Percentiles rank a stretch among this genome's conserved stretches.
Evolutionary conservation across 805 yeast species (phyloP).

Genomic region (Pichia kluyveri): DNA sequence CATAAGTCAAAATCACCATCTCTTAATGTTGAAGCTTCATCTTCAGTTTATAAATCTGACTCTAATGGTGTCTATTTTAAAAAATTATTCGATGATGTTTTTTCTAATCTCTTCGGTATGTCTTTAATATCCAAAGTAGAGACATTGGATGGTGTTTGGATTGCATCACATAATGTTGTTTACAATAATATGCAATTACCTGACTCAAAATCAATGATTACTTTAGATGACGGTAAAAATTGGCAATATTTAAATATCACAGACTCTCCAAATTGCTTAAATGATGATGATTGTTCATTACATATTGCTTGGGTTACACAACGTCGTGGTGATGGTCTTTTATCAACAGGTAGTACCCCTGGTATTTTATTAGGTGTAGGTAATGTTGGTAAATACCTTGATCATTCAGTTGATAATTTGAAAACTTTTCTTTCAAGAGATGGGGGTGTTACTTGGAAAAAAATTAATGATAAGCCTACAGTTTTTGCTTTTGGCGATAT

Average conservation of each 20-base stretch:
- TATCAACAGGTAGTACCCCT: constrained; percentile 45
- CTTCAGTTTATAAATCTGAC: constrained; percentile 42
- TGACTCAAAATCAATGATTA: constrained; percentile 27
- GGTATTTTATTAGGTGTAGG: constrained; percentile 63
- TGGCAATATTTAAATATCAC: constrained; percentile 41
- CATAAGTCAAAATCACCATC: constrained; percentile 10
- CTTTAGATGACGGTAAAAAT: constrained; percentile 44
- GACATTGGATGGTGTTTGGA: constrained; percentile 53
- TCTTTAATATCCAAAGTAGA: constrained; percentile 36
- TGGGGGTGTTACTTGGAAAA: constrained; percentile 69
- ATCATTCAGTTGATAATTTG: constrained; percentile 12
- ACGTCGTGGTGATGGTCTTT: constrained; percentile 32
- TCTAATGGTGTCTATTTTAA: constrained; percentile 49
- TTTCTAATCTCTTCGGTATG: constrained; percentile 29
- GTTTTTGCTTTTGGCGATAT: constrained; percentile 62
- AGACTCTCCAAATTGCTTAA: constrained; percentile 36
- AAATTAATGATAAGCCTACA: constrained; percentile 43
- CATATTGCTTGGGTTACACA: constrained; percentile 29
- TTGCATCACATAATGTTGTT: constrained; percentile 28
- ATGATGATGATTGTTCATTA: constrained; percentile 41
- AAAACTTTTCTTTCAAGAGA: constrained; percentile 60
- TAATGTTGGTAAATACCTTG: constrained; percentile 59
- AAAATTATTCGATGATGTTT: constrained; percentile 32
- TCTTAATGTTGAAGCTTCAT: constrained; percentile 5
- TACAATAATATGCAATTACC: constrained; percentile 13